A percentile compares a stretch with the other conserved stretches of the same genome.
These are phyloP conservation scores for Saccharata proteae DNA, from an alignment of 2,329 filamentous ascomycete species.

Conservation along the genomic window DNA sequence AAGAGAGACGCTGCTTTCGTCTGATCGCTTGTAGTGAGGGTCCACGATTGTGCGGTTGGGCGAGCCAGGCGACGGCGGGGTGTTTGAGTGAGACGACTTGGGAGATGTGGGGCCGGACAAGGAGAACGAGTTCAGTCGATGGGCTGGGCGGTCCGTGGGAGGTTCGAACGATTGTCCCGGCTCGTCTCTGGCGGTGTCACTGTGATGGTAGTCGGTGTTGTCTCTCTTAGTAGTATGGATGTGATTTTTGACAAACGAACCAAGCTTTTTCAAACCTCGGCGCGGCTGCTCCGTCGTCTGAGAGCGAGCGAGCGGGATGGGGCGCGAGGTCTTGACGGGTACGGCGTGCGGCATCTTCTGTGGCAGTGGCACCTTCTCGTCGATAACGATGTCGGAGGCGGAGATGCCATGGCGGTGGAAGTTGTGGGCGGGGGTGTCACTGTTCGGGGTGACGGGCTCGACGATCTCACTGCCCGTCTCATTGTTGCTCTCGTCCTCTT, in stretches of 20 bases:
- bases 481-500: constrained; percentile 25
- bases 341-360: constrained; percentile 14
- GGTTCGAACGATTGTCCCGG: neutral
- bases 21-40: too few species aligned
- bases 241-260: constrained; percentile 21
- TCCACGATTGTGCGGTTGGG: constrained; percentile 20
- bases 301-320: neutral
- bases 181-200: neutral
- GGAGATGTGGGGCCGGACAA: constrained; percentile 24
- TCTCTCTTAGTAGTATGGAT: constrained; percentile 14
- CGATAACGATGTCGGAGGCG: neutral
- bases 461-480: constrained; percentile 26
- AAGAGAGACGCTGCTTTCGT: neutral
- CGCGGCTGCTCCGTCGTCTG: constrained; percentile 1
- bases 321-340: constrained; percentile 1
- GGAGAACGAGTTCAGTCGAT: constrained; percentile 25
- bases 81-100: constrained; percentile 23
- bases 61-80: constrained; percentile 25
- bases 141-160: constrained; percentile 10
- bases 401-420: constrained; percentile 16
- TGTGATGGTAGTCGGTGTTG: neutral
- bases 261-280: constrained; percentile 11
- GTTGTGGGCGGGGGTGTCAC: constrained; percentile 17
- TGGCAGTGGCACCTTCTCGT: constrained; percentile 7
- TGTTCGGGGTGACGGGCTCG: constrained; percentile 27